Evolutionary conservation across 768 basidiomycete species (phyloP).

Genomic region (Serendipita indica): DNA sequence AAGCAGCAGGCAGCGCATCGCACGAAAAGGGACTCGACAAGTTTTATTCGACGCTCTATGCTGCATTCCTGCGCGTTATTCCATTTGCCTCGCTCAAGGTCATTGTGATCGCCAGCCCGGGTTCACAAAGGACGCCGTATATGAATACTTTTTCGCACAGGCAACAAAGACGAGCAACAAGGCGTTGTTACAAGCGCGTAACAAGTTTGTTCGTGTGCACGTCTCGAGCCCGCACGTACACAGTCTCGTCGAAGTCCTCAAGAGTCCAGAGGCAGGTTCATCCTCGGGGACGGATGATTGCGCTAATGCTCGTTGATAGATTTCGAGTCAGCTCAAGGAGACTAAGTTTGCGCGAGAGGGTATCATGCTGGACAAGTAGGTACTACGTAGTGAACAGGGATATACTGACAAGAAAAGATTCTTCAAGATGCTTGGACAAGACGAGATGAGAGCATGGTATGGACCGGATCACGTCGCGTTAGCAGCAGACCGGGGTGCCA

Average conservation of each 20-base stretch:
- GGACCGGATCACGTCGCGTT: constrained; percentile 87
- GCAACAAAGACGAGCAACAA: constrained; percentile 74
- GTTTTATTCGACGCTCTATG: constrained; percentile 75
- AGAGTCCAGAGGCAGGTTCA: constrained; percentile 70
- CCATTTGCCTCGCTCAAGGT: constrained; percentile 73
- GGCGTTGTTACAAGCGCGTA: constrained; percentile 53
- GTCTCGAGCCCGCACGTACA: constrained; percentile 90
- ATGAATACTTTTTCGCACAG: constrained; percentile 70
- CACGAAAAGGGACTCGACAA: constrained; percentile 83
- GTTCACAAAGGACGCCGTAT: constrained; percentile 82
- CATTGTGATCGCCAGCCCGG: constrained; percentile 96
- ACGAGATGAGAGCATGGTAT: constrained; percentile 97
- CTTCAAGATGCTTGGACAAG: constrained; percentile 90
- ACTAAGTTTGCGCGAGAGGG: constrained; percentile 96
- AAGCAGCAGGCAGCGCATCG: constrained; percentile 63
- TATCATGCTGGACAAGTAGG: constrained; percentile 72
- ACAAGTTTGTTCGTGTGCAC: constrained; percentile 84
- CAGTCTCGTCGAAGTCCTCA: constrained; percentile 82
- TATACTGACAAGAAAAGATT: constrained; percentile 39
- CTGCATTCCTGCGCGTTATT: constrained; percentile 79
- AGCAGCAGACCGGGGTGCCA: constrained; percentile 84
- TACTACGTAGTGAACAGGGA: background rate
- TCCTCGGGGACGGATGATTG: background rate
- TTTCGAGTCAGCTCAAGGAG: constrained; percentile 65
- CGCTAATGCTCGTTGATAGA: too few species aligned